Evolutionary conservation across 192 early-diverging fungal genomes (phyloP).

Genomic region (Entophlyctis luteolus): DNA sequence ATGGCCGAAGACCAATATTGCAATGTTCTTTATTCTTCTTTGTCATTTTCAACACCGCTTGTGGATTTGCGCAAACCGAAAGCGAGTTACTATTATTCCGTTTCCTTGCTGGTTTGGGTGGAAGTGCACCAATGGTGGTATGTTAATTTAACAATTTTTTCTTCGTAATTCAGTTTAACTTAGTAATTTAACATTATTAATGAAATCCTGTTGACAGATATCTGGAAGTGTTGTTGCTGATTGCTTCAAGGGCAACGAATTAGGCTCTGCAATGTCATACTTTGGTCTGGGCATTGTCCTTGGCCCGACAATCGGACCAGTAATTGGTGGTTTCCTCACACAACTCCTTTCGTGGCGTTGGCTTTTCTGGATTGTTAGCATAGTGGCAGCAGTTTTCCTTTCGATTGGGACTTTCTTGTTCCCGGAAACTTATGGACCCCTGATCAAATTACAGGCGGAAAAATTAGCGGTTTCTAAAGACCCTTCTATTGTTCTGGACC

Average conservation of each 20-base stretch:
- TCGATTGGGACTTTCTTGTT: slow-evolving; percentile 46
- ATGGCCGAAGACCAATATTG: slow-evolving; percentile 47
- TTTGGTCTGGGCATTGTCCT: slow-evolving; percentile 49
- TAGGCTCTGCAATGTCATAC: slow-evolving; percentile 51
- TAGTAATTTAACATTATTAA: background rate
- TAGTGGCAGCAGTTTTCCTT: slow-evolving; percentile 48
- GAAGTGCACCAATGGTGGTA: slow-evolving; percentile 43
- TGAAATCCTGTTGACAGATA: background rate
- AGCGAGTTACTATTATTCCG: slow-evolving; percentile 41
- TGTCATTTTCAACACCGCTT: slow-evolving; percentile 43
- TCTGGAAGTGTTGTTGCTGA: slow-evolving; percentile 50
- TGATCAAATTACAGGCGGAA: background rate
- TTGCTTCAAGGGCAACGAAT: slow-evolving; percentile 44
- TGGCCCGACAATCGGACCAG: slow-evolving; percentile 49
- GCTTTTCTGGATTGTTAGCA: slow-evolving; percentile 57
- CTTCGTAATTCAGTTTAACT: background rate
- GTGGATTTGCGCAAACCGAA: slow-evolving; percentile 37
- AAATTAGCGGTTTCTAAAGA: background rate
- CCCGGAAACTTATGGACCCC: slow-evolving; percentile 47
- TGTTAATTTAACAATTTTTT: slow-evolving; percentile 10
- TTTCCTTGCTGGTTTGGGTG: slow-evolving; percentile 42
- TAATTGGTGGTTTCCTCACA: slow-evolving; percentile 53
- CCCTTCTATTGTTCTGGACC: too few species aligned
- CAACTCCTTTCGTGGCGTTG: slow-evolving; percentile 48
- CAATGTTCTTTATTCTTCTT: slow-evolving; percentile 37